Evolutionary conservation across 495 filamentous ascomycete genomes (phyloP), one percentile per base, ranked within the genome.

Genomic region (Penicillium soppii): DNA sequence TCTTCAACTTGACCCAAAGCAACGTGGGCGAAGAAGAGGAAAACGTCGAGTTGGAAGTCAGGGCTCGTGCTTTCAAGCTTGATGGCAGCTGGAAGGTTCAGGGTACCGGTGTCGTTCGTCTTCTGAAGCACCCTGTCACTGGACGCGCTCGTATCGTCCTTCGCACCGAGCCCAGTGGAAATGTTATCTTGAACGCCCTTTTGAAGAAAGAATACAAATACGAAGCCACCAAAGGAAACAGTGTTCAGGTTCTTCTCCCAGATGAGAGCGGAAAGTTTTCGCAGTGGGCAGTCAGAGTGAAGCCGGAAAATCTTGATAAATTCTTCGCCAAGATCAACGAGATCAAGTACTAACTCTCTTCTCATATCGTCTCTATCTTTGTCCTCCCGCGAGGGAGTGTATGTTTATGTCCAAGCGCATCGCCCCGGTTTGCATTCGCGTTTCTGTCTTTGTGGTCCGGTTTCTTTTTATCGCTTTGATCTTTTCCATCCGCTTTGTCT

Each of bases 11-110:
- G 54, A 79, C 82, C 43, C 69, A 73, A 38, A 76, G 76, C 49
- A 79, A 83, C 20, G 80, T 81, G 37, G 88, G 86, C 7, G 87
- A 91, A 62, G 86, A 90, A 59, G 74, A 89, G 50, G 88, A 92
- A 60, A 72, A 76, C 25, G 69, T 82, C 17, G 55, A 87, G 5
- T 77, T 83, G 57, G 82, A 89, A 53, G 75, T 82, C 12, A 80
- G 81, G 37, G 80, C 81, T 30, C 86, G 84, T 59, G 86, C 77
- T 7, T 59, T 85, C 47, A 83, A 84, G 58, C 74, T 78, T 15
- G 56, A 54, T 21, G 35, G 47, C 0, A 52, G 70, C 7, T 90
- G 86, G 85, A 58, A 68, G 12, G 77, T 70, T 6, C 75, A 82
- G 61, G 88, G 86, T 26, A 72, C 86, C 6, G 89, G 88, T 0